Percentiles rank a stretch among this genome's conserved stretches.
These are phyloP conservation scores for Cladosporium sp. DNA, from an alignment of 2,329 filamentous ascomycete species.

Conservation along the genomic window DNA sequence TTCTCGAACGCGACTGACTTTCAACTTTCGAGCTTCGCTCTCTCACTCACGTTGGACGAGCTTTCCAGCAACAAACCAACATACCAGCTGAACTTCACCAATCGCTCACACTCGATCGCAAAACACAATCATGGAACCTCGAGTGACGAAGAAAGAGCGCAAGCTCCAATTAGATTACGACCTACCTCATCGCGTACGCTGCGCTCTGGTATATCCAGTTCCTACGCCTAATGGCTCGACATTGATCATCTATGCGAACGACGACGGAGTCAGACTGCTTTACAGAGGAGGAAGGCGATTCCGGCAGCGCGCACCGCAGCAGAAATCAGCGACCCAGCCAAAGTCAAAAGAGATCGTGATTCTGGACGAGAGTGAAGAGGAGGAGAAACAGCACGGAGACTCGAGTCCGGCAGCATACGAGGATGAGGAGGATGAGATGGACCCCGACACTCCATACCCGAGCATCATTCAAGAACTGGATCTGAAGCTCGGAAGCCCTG, in stretches of 20 bases:
- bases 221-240: constrained; percentile 58
- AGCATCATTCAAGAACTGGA: constrained; percentile 52
- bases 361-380: constrained; percentile 55
- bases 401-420: constrained; percentile 40
- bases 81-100: neutral
- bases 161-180: constrained; percentile 46
- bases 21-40: neutral
- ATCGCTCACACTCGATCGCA: no score
- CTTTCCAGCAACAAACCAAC: neutral
- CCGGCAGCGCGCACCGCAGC: constrained; percentile 12
- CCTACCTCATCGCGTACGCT: constrained; percentile 54
- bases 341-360: constrained; percentile 50
- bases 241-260: constrained; percentile 57
- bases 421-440: constrained; percentile 54
- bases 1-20: neutral
- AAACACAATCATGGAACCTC: constrained; percentile 19
- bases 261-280: constrained; percentile 53
- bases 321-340: constrained; percentile 17
- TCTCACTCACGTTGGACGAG: neutral
- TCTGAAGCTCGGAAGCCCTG: constrained; percentile 50
- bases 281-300: constrained; percentile 54
- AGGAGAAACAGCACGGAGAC: constrained; percentile 27
- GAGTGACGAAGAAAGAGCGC: constrained; percentile 27
- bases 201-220: constrained; percentile 54
- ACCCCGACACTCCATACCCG: constrained; percentile 52